These are phyloP conservation scores for Boletellus sp. DNA, from an alignment of 768 basidiomycete species.

Conservation along the genomic window DNA sequence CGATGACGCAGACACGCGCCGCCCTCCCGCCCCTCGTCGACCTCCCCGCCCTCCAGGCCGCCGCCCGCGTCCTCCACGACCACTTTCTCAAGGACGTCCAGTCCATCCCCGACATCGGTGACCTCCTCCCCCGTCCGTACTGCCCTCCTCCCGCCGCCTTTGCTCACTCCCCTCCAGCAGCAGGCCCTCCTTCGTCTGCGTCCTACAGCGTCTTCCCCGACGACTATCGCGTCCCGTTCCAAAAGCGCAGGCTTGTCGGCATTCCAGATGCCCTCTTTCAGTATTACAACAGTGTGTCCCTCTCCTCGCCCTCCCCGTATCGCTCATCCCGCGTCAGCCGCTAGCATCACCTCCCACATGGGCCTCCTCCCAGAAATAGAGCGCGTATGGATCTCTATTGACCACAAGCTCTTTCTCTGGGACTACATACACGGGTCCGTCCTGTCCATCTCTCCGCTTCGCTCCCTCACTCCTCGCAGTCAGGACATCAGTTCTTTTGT, in stretches of 20 bases:
- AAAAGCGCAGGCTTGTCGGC: slow-evolving; percentile 70
- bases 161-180: slow-evolving; percentile 39
- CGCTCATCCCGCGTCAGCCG: slow-evolving; percentile 41
- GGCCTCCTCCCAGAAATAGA: slow-evolving; percentile 92
- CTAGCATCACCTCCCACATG: slow-evolving; percentile 75
- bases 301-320: not conserved
- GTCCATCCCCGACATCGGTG: slow-evolving; percentile 71
- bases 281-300: slow-evolving; percentile 65
- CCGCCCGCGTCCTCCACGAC: slow-evolving; percentile 64
- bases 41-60: slow-evolving; percentile 58
- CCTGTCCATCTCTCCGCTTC: not conserved
- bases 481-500: slow-evolving; percentile 89
- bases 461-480: slow-evolving; percentile 35
- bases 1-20: slow-evolving; percentile 20
- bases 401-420: slow-evolving; percentile 94
- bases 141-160: not conserved
- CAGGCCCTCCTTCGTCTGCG: slow-evolving; percentile 65
- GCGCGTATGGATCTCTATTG: slow-evolving; percentile 92
- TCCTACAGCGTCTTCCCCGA: slow-evolving; percentile 75
- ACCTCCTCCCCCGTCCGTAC: slow-evolving; percentile 59
- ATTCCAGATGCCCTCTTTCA: slow-evolving; percentile 78
- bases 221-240: slow-evolving; percentile 74
- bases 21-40: slow-evolving; percentile 41
- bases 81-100: slow-evolving; percentile 70
- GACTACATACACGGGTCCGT: slow-evolving; percentile 91